These are phyloP conservation scores for Fusarium multiceps DNA, from an alignment of 2,329 filamentous ascomycete genomes.

Conservation along the genomic window DNA sequence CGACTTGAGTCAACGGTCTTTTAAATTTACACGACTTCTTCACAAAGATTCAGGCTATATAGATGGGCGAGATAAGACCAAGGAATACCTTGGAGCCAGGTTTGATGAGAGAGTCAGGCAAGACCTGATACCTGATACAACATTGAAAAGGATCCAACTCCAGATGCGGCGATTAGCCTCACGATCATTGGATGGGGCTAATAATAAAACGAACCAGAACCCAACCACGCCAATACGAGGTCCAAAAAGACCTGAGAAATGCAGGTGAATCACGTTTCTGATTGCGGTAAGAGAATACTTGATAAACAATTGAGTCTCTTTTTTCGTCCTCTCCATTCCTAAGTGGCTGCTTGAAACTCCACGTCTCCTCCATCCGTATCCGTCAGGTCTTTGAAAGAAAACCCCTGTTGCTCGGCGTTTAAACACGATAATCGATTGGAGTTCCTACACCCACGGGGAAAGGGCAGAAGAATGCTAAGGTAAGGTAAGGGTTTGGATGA, in stretches of 20 bases:
- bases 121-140: slow-evolving; percentile 1
- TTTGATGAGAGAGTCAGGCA: not conserved
- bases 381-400: slow-evolving; percentile 12
- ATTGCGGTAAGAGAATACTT: slow-evolving; percentile 7
- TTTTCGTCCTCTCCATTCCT: slow-evolving; percentile 17
- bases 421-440: slow-evolving; percentile 30
- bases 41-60: not conserved
- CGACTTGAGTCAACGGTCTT: not conserved
- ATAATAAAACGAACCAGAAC: not conserved
- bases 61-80: not conserved
- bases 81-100: not conserved
- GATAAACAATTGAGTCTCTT: slow-evolving; percentile 8
- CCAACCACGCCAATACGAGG: slow-evolving; percentile 31
- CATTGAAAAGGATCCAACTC: slow-evolving; percentile 3
- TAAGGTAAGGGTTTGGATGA: slow-evolving; percentile 6
- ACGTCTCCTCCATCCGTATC: slow-evolving; percentile 22
- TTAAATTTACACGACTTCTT: not conserved
- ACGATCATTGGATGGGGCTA: slow-evolving; percentile 28
- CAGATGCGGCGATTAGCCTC: slow-evolving; percentile 28
- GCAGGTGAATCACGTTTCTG: slow-evolving; percentile 4
- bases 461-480: not conserved
- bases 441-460: slow-evolving; percentile 20
- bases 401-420: slow-evolving; percentile 38
- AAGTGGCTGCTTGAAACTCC: slow-evolving; percentile 18
- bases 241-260: not conserved